A percentile compares a stretch with the other conserved stretches of the same genome.
These are phyloP conservation scores for Pedinophyceae sp. DNA, from an alignment of 139 green algal species.

Conservation along the genomic window DNA sequence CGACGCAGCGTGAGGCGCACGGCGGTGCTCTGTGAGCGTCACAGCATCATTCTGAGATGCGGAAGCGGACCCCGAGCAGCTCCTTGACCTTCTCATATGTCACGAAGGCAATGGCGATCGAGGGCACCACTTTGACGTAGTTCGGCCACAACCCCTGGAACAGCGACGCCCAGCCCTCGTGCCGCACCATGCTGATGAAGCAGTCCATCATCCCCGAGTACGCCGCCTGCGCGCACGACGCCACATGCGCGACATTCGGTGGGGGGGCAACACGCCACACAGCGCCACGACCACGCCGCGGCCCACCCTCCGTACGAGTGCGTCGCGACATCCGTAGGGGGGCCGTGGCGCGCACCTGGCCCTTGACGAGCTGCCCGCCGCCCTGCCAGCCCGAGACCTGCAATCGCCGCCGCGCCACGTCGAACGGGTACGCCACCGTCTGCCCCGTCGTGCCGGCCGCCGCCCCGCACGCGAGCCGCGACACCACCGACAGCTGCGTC, in stretches of 20 bases:
- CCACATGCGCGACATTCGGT: not conserved
- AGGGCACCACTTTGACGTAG: conserved; percentile 95
- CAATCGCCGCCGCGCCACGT: conserved; percentile 79
- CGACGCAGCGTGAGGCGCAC: too few relatives aligned
- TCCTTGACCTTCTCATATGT: conserved; percentile 70
- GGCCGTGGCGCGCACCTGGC: not conserved
- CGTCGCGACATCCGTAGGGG: too few relatives aligned
- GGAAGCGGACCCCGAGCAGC: not conserved
- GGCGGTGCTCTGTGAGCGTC: too few relatives aligned
- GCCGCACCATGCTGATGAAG: conserved; percentile 72
- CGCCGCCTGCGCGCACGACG: too few relatives aligned
- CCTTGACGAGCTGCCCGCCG: conserved; percentile 23
- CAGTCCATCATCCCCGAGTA: conserved; percentile 96
- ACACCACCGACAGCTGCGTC: conserved; percentile 54
- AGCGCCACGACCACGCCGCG: conserved; percentile 48
- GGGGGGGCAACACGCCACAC: too few relatives aligned
- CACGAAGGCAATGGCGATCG: conserved; percentile 96
- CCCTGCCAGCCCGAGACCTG: conserved; percentile 77
- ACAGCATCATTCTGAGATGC: not conserved
- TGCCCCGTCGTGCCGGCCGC: conserved; percentile 82
- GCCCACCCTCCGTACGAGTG: conserved; percentile 32
- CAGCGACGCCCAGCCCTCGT: conserved; percentile 73
- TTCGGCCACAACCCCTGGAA: conserved; percentile 91
- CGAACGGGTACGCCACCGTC: conserved; percentile 95
- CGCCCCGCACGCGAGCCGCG: conserved; percentile 72